Evolutionary conservation across 2,329 filamentous ascomycete species (phyloP).

Genomic region (Trichoderma gracile): DNA sequence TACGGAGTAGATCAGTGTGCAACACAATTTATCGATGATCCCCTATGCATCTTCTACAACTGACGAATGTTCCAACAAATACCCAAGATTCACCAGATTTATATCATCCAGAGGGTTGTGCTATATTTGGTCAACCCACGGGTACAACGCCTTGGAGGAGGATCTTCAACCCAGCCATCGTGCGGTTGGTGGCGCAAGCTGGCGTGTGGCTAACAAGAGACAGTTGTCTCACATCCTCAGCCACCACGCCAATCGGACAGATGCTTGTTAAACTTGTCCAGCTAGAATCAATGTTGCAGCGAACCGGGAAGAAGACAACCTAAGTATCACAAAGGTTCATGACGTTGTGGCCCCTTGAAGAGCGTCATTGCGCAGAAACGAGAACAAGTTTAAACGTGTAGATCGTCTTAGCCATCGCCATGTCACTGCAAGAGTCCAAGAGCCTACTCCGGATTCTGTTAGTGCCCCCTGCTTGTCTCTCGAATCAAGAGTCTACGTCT

Average conservation of each 20-base stretch:
- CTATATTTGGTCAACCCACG: too few species aligned
- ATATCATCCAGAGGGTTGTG: background rate
- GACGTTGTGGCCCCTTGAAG: slow-evolving; percentile 3
- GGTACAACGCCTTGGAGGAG: background rate
- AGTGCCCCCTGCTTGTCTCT: too few species aligned
- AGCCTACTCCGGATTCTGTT: too few species aligned
- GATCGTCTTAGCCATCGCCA: background rate
- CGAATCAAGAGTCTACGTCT: too few species aligned
- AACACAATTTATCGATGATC: too few species aligned
- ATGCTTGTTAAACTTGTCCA: background rate
- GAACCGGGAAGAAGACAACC: background rate
- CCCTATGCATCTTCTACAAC: too few species aligned
- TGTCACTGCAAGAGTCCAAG: too few species aligned
- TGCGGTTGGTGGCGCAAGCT: slow-evolving; percentile 4
- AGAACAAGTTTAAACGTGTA: background rate
- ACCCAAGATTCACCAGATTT: too few species aligned
- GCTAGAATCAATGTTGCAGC: background rate
- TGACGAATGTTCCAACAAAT: too few species aligned
- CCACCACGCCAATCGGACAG: slow-evolving; percentile 5
- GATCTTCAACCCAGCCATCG: background rate
- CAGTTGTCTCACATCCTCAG: background rate
- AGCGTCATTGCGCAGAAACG: slow-evolving; percentile 4
- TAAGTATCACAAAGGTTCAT: background rate
- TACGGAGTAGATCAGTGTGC: too few species aligned
- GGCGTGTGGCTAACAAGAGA: background rate